Base-by-base conservation (phyloP, 108 stramenopile genomes). In the Bacterosira constricta region DNA sequence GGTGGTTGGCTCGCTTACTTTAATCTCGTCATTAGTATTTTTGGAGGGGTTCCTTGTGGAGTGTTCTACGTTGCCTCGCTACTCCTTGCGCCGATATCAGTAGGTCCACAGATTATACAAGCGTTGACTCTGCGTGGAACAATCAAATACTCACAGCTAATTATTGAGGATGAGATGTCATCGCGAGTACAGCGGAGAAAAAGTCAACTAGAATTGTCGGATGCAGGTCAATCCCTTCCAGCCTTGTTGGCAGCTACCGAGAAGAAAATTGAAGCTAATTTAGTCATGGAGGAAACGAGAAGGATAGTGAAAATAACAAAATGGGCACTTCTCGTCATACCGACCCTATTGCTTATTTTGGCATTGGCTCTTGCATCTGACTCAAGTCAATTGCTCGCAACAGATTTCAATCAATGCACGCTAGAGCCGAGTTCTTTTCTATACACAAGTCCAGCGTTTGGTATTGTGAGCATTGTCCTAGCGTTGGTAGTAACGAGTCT, bases 1-100 rank as follows among this genome's bases (percentile, higher is more conserved):
- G 66, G 71, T 51, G 81, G 81, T 4, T 82, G 81, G 81, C 35
- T 82, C 15, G 76, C 81, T 12, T 77, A 66, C 63, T 66, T 77
- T 6, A 82, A 72, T 45, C 63, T 82, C 18, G 31, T 78, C 15
- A 32, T 77, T n/a, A 66, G 65, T 29, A 17, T 37, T 5, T 53
- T 50, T 13, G 59, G 71, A 27, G 58, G 36, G 9, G 35, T 72
- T 11, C 56, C 66, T 1, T 82, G 81, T 35, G 71, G 55, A 44
- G 2, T 78, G 6, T 72, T 77, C 30, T 73, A 77, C 50, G 20
- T 54, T 13, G 57, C 68, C 4, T 65, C 75, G 15, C 51, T 72
- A 11, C 45, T 77, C 8, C 51, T 82, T 7, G 52, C 76, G 30
- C 76, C 76, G 8, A 6, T 77, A 5, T 63, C 52, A 3, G 58